Percentiles rank a stretch among this genome's conserved stretches.
Evolutionary conservation across 2,329 filamentous ascomycete species (phyloP).

Genomic region (Fusarium mangiferae): DNA sequence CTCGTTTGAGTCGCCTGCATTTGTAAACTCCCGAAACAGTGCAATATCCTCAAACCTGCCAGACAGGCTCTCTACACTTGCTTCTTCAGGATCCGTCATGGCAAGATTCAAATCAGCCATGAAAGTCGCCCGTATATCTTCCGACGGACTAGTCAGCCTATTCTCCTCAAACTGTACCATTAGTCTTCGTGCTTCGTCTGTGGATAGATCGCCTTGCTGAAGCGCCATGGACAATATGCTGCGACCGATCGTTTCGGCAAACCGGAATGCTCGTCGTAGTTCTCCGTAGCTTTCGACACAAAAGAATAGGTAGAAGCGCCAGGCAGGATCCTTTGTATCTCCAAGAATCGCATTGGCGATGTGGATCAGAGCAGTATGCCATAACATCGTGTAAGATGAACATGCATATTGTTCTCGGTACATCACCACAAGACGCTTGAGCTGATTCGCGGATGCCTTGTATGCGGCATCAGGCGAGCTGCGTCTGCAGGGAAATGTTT

Average conservation of each 20-base stretch:
- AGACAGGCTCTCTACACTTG: slow-evolving; percentile 49
- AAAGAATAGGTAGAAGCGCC: slow-evolving; percentile 51
- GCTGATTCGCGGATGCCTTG: slow-evolving; percentile 50
- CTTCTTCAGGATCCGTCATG: slow-evolving; percentile 47
- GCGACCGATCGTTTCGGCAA: slow-evolving; percentile 49
- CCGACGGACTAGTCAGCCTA: slow-evolving; percentile 30
- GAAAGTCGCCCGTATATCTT: slow-evolving; percentile 49
- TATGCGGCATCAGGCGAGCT: slow-evolving; percentile 47
- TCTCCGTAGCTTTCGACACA: slow-evolving; percentile 53
- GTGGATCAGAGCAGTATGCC: slow-evolving; percentile 54
- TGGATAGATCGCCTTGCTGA: slow-evolving; percentile 46
- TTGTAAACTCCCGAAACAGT: slow-evolving; percentile 48
- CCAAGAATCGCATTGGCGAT: slow-evolving; percentile 52
- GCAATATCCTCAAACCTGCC: slow-evolving; percentile 48
- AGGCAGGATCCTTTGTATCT: slow-evolving; percentile 43
- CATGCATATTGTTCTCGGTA: slow-evolving; percentile 49
- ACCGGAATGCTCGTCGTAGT: slow-evolving; percentile 49
- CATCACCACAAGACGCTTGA: slow-evolving; percentile 52
- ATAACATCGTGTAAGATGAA: slow-evolving; percentile 52
- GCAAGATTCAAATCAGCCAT: slow-evolving; percentile 52
- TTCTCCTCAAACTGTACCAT: slow-evolving; percentile 45
- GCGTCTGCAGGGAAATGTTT: slow-evolving; percentile 46
- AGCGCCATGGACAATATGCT: slow-evolving; percentile 52
- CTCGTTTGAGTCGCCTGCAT: background rate
- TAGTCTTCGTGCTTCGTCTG: slow-evolving; percentile 43